These are phyloP conservation scores for Centella asiatica DNA, from an alignment of 129 eudicot species.

Conservation along the genomic window DNA sequence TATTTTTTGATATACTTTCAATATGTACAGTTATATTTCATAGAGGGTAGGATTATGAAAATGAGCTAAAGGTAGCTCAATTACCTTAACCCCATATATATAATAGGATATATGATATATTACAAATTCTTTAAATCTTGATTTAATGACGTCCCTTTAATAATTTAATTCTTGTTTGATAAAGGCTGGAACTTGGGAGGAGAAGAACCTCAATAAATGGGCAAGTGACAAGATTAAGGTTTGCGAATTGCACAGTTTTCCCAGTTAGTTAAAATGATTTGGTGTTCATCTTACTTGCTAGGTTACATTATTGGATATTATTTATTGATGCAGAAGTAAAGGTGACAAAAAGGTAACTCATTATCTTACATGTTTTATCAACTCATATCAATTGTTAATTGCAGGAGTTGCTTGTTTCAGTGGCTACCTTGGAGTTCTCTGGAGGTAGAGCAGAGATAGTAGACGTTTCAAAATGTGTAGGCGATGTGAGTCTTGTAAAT, in stretches of 20 bases:
- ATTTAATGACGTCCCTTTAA: background rate
- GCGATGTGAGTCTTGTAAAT: conserved; percentile 66
- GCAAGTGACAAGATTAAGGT: conserved; percentile 87
- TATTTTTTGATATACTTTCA: too few species aligned
- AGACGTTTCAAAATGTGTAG: conserved; percentile 77
- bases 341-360: too few species aligned
- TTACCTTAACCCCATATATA: too few species aligned
- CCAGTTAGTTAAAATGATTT: too few species aligned
- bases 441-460: conserved; percentile 75
- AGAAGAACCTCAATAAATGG: conserved; percentile 85
- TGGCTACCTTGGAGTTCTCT: conserved; percentile 69
- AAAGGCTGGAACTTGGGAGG: conserved; percentile 99
- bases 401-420: conserved; percentile 70
- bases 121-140: background rate
- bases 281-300: too few species aligned
- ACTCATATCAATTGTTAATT: conserved; percentile 3
- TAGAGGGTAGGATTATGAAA: too few species aligned
- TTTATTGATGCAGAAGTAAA: too few species aligned
- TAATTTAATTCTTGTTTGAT: background rate
- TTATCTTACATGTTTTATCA: background rate
- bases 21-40: too few species aligned
- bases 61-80: too few species aligned
- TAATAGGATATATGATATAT: background rate
- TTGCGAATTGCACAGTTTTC: too few species aligned
- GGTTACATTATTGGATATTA: too few species aligned